Conservation (phyloP, 1,284 basidiomycete species). For the Chalciporus sp. region DNA sequence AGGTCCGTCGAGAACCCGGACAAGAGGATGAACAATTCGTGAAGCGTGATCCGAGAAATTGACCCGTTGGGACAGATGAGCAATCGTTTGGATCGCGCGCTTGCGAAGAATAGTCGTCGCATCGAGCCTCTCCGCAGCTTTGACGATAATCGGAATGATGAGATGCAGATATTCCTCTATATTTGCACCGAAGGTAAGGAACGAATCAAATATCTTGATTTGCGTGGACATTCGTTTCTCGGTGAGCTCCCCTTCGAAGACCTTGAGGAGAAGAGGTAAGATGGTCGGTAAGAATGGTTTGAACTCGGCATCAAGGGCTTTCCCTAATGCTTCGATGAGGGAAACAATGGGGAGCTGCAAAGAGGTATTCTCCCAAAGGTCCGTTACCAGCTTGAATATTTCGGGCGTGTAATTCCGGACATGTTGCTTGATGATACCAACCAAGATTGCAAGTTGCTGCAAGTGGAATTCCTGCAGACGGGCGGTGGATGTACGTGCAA, state of each 20-base stretch:
- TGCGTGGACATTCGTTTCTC: slow-evolving; percentile 82
- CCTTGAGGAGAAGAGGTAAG: slow-evolving; percentile 86
- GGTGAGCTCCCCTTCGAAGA: slow-evolving; percentile 86
- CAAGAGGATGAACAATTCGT: slow-evolving; percentile 94
- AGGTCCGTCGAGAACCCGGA: slow-evolving; percentile 81
- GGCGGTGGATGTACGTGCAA: slow-evolving; percentile 83
- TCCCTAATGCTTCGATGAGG: slow-evolving; percentile 93
- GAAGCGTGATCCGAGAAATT: slow-evolving; percentile 99
- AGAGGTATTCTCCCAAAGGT: slow-evolving; percentile 87
- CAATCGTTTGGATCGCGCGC: slow-evolving; percentile 90
- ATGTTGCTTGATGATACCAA: slow-evolving; percentile 97
- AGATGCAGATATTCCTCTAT: slow-evolving; percentile 98
- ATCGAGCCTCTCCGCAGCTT: slow-evolving; percentile 86
- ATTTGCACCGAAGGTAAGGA: slow-evolving; percentile 93
- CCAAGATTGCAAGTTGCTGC: slow-evolving; percentile 94
- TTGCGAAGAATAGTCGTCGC: slow-evolving; percentile 79
- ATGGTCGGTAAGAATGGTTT: slow-evolving; percentile 96
- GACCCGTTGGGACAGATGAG: slow-evolving; percentile 88
- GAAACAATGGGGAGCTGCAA: slow-evolving; percentile 94
- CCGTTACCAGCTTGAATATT: slow-evolving; percentile 81
- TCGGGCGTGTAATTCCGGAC: slow-evolving; percentile 90
- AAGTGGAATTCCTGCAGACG: slow-evolving; percentile 92
- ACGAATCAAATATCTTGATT: slow-evolving; percentile 92
- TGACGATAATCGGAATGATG: slow-evolving; percentile 93
- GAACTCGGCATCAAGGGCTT: slow-evolving; percentile 96